Conservation (phyloP, 306 rosid genomes). For the Fagus crenata region DNA sequence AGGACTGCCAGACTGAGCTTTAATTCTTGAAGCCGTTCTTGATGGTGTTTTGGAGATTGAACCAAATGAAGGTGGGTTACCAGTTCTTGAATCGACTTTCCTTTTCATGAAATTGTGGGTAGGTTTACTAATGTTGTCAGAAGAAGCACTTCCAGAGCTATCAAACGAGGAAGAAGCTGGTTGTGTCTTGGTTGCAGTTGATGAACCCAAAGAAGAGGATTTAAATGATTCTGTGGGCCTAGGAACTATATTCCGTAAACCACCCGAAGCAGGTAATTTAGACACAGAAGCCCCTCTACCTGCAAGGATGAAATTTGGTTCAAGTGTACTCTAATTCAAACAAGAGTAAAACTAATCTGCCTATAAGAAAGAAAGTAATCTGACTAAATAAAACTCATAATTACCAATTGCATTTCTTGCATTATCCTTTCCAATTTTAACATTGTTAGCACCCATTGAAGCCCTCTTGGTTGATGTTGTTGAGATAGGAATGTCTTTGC, state of each 20-base stretch:
- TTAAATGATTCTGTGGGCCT: slow-evolving; percentile 39
- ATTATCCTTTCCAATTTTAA: slow-evolving; percentile 49
- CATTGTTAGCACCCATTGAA: slow-evolving; percentile 49
- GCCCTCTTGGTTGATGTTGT: slow-evolving; percentile 60
- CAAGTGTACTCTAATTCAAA: slow-evolving; percentile 22
- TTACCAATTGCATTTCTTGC: slow-evolving; percentile 55
- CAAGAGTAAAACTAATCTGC: not conserved
- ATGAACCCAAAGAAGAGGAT: slow-evolving; percentile 41
- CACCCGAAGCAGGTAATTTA: slow-evolving; percentile 43
- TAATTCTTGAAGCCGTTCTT: slow-evolving; percentile 43
- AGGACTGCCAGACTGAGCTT: slow-evolving; percentile 43
- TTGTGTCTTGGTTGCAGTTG: slow-evolving; percentile 48
- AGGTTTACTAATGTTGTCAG: slow-evolving; percentile 48
- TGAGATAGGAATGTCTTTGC: slow-evolving; percentile 56
- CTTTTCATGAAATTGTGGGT: slow-evolving; percentile 44
- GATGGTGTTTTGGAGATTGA: slow-evolving; percentile 49
- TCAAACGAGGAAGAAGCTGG: slow-evolving; percentile 44
- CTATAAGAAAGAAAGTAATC: slow-evolving; percentile 19
- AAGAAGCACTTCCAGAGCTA: slow-evolving; percentile 34
- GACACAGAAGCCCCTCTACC: slow-evolving; percentile 52
- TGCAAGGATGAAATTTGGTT: slow-evolving; percentile 37
- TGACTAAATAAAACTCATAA: slow-evolving; percentile 31
- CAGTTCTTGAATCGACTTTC: slow-evolving; percentile 38
- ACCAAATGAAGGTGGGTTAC: slow-evolving; percentile 48
- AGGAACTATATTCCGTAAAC: slow-evolving; percentile 42